These are phyloP conservation scores for Talaromyces piceae DNA, from an alignment of 2,329 filamentous ascomycete genomes.

Conservation along the genomic window DNA sequence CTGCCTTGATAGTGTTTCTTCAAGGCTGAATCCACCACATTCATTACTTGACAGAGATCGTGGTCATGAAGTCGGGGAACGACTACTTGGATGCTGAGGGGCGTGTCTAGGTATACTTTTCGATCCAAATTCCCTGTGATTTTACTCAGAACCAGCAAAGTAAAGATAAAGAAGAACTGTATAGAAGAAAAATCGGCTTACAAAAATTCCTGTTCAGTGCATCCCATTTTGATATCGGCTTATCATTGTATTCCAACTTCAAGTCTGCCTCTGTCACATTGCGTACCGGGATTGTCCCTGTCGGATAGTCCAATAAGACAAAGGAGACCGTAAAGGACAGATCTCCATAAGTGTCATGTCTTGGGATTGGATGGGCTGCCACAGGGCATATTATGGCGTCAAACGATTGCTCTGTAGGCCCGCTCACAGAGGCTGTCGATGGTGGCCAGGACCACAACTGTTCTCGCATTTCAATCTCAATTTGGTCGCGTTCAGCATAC, in stretches of 20 bases:
- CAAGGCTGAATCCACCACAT: slow-evolving; percentile 40
- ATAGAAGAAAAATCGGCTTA: slow-evolving; percentile 22
- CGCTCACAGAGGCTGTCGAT: slow-evolving; percentile 21
- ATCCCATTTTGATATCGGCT: slow-evolving; percentile 48
- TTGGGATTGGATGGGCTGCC: slow-evolving; percentile 56
- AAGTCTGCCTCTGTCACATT: slow-evolving; percentile 41
- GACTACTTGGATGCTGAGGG: slow-evolving; percentile 51
- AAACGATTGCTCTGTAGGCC: slow-evolving; percentile 26
- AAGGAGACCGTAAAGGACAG: slow-evolving; percentile 56
- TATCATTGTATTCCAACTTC: slow-evolving; percentile 36
- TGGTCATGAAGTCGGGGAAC: slow-evolving; percentile 49
- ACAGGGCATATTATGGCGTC: slow-evolving; percentile 59
- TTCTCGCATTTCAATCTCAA: slow-evolving; percentile 50
- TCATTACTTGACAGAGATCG: slow-evolving; percentile 47
- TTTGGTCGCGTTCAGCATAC: slow-evolving; percentile 44
- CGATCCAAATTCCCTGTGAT: slow-evolving; percentile 45
- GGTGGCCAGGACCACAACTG: slow-evolving; percentile 45
- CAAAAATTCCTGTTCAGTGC: slow-evolving; percentile 53
- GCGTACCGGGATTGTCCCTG: slow-evolving; percentile 51
- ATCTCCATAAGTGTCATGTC: slow-evolving; percentile 56
- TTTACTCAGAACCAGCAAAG: slow-evolving; percentile 15
- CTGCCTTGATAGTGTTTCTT: slow-evolving; percentile 3
- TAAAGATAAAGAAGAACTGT: neutral
- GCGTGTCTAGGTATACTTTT: slow-evolving; percentile 47
- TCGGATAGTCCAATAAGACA: slow-evolving; percentile 56